Evolutionary conservation across 768 basidiomycete genomes (phyloP).

Genomic region (Sarcodon aspratus): DNA sequence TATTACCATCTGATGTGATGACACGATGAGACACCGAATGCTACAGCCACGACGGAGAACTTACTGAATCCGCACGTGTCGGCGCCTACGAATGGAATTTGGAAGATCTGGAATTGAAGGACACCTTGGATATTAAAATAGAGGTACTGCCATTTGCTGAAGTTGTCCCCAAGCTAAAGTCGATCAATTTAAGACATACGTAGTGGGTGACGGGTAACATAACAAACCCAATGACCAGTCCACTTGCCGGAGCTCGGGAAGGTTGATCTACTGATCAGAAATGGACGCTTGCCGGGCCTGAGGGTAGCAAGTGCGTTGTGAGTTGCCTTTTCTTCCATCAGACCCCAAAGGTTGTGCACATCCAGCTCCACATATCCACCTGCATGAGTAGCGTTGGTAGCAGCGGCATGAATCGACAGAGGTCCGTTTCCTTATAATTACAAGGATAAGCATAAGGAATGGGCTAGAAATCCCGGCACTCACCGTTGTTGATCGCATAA

Average conservation of each 20-base stretch:
- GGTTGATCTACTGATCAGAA: conserved; percentile 59
- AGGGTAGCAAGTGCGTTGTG: conserved; percentile 44
- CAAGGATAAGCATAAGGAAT: not conserved
- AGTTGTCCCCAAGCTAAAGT: conserved; percentile 65
- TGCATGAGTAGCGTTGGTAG: conserved; percentile 62
- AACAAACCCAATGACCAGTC: conserved; percentile 60
- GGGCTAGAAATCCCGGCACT: conserved; percentile 4
- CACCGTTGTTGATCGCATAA: conserved; percentile 66
- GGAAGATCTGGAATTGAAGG: conserved; percentile 76
- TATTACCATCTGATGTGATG: conserved; percentile 34
- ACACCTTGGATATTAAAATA: conserved; percentile 61
- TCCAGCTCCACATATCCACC: conserved; percentile 54
- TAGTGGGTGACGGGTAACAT: not conserved
- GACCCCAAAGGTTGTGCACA: conserved; percentile 59
- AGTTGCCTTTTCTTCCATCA: conserved; percentile 62
- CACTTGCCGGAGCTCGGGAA: conserved; percentile 59
- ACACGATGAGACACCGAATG: not conserved
- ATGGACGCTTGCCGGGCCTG: conserved; percentile 51
- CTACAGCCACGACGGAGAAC: conserved; percentile 12
- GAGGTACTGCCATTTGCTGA: conserved; percentile 66
- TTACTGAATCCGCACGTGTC: conserved; percentile 62
- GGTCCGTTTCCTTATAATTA: conserved; percentile 31
- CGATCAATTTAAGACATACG: not conserved
- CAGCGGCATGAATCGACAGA: conserved; percentile 44
- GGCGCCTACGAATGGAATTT: conserved; percentile 76